phyloP scores from a whole-genome alignment of 1,284 basidiomycete species.

The Boletus sp. region DNA sequence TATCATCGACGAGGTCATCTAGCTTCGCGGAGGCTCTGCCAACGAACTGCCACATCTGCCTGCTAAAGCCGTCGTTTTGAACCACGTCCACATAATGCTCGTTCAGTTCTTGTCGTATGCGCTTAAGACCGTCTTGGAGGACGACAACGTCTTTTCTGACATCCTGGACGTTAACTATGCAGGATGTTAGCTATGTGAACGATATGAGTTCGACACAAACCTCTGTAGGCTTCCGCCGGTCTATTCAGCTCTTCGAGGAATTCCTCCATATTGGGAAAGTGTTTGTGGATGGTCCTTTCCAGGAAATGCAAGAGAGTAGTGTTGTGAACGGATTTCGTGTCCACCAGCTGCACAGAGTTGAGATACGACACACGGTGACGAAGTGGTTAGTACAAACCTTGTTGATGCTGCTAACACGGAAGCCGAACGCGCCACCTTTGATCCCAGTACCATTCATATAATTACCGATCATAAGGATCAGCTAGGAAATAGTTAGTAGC shows the following conservation, averaged over 20 bases:
- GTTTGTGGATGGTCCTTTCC: constrained; percentile 85
- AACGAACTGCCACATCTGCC: constrained; percentile 89
- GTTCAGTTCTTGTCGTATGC: constrained; percentile 77
- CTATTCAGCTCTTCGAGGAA: constrained; percentile 91
- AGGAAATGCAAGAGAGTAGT: constrained; percentile 95
- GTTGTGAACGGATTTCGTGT: constrained; percentile 95
- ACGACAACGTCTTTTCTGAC: constrained; percentile 72
- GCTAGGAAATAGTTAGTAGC: constrained; percentile 46
- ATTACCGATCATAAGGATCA: constrained; percentile 95
- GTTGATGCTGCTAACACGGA: constrained; percentile 97
- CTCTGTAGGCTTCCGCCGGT: constrained; percentile 92
- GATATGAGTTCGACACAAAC: constrained; percentile 46
- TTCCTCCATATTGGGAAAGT: constrained; percentile 87
- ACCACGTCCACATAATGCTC: constrained; percentile 78
- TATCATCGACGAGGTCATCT: constrained; percentile 83
- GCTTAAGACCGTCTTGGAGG: constrained; percentile 78
- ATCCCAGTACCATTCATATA: constrained; percentile 98
- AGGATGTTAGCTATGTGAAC: constrained; percentile 7
- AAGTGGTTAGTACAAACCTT: constrained; percentile 55
- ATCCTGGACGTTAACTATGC: constrained; percentile 75
- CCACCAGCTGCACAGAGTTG: constrained; percentile 73
- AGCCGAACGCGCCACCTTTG: constrained; percentile 97
- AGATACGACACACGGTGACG: constrained; percentile 5
- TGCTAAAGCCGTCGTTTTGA: constrained; percentile 76
- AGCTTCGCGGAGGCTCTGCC: constrained; percentile 74